Conservation (phyloP, 1,284 basidiomycete genomes). For the Ceratobasidium papillatum region DNA sequence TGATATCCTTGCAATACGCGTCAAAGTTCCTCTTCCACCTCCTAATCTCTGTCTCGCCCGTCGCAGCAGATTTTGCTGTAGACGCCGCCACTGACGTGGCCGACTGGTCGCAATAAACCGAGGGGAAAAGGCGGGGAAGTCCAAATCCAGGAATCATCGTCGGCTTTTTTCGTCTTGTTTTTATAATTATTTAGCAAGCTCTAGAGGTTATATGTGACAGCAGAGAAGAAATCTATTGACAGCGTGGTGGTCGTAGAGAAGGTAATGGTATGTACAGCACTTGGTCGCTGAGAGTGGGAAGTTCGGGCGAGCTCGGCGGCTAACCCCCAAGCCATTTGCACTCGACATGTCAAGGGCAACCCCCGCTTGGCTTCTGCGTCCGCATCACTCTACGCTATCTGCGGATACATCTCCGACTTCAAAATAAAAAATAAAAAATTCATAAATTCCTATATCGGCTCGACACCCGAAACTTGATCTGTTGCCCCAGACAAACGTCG, state of each 20-base stretch:
- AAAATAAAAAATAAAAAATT: not conserved
- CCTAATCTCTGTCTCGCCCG: slow-evolving; percentile 82
- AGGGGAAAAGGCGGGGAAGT: slow-evolving; percentile 34
- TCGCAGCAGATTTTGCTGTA: slow-evolving; percentile 71
- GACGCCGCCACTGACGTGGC: slow-evolving; percentile 49
- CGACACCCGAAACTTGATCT: not conserved
- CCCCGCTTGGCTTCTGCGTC: slow-evolving; percentile 4
- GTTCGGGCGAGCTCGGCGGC: slow-evolving; percentile 38
- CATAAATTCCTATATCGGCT: slow-evolving; percentile 15
- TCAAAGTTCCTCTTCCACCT: slow-evolving; percentile 90
- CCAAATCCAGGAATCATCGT: slow-evolving; percentile 30
- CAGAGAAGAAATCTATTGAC: slow-evolving; percentile 23
- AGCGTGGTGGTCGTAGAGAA: slow-evolving; percentile 30
- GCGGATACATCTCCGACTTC: not conserved
- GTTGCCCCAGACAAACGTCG: slow-evolving; percentile 17
- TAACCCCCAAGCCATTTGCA: slow-evolving; percentile 7
- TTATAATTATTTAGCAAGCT: slow-evolving; percentile 10
- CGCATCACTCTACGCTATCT: not conserved
- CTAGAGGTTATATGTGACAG: slow-evolving; percentile 22
- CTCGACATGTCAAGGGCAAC: slow-evolving; percentile 22
- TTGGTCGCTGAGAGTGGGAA: slow-evolving; percentile 20
- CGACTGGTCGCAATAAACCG: slow-evolving; percentile 23
- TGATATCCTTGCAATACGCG: slow-evolving; percentile 72
- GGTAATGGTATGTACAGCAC: slow-evolving; percentile 17
- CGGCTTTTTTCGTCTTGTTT: not conserved